Evolutionary conservation across 1,284 basidiomycete species (phyloP), one percentile per base, ranked within the genome.

Genomic region (Inonotus hispidus): DNA sequence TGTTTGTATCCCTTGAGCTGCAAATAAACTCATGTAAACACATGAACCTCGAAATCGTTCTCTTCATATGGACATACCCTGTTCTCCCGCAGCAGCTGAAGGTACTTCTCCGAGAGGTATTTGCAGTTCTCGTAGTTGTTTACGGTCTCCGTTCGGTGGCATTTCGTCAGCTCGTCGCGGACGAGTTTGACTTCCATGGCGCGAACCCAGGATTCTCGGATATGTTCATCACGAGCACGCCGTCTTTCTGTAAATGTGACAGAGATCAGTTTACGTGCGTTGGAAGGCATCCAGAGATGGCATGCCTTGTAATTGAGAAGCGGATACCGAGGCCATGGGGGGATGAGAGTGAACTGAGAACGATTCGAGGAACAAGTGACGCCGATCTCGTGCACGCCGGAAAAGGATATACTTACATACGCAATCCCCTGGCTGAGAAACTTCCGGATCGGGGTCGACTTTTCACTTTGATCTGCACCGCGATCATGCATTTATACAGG

Each of bases 181-280:
- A 98, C 93, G 62, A 99, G 80, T 55, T 93, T 85, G 25, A 88
- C 87, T 75, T 98, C 93, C 94, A 98, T 97, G 27, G 91, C 87
- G 70, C 87, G 89, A 50, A 98, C 82, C 96, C 96, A 99, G 60
- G 90, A 90, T 77, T 97, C 93, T 63, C 93, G 88, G 69, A 98
- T 81, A 74, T 85, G 81, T 53, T 86, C 79, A 63, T 96, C 93
- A 55, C 92, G 88, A 66, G 82, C 81, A 66, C 81, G 53, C 21
- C 60, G 35, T 45, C 57, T 53, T 19, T 39, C 61, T 62, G 52
- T 5, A 27, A 29, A 23, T 45, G 14, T 10, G 41, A 14, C 3
- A n/a, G 2, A 19, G 5, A 2, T 46, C 23, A 35, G 21, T 19
- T 16, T 16, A 14, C 4, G 16, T 5, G n/a, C n/a, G n/a, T 19